Base-by-base conservation (phyloP, 768 basidiomycete genomes). In the Rhizopogon roseolus region DNA sequence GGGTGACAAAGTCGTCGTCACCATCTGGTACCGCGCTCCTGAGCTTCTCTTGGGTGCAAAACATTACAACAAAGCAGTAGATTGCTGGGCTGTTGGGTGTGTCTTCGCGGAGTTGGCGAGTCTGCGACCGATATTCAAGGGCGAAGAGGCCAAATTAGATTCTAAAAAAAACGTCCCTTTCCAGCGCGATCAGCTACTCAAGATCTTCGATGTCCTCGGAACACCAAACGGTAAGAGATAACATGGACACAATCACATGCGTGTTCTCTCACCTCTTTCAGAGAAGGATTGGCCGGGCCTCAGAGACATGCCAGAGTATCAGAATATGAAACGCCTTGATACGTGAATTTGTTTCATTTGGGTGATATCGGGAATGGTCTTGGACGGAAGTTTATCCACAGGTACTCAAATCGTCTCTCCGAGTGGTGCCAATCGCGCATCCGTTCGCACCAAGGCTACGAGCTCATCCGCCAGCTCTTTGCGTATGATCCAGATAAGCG, bases 11-110 rank as follows among this genome's bases (percentile, higher is more conserved):
- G 95, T 99, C 27, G 97, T 98, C 36, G 97, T 99, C 11, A 99
- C 97, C 0, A 98, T 99, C 64, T 98, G 97, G 97, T 99, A 99
- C 67, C 90, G 97, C 50, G 93, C 93, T 6, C 97, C 97, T 0
- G 97, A 99, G 66, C 82, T 99, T 3, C 79, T 99, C 9, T 80
- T 99, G 73, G 96, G 97, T 27, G 93, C 96, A 1, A 93, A 94
- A 58, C 97, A 99, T 70, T 99, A 99, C 69, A 96, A 97, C 60
- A 93, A 92, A 61, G 90, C 95, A 4, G 86, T 98, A 39, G 94
- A 99, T 66, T 85, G 93, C 51, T 99, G 97, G 97, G 95, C 97
- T 25, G 86, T 98, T 5, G 97, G 95, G 1, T 99, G 97, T 66
- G 98, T 99, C 41, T 88, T 96, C 72, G 97, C 95, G 1, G 97